Base-by-base conservation (phyloP, 352 stramenopile species). In the Phytopythium montanum region DNA sequence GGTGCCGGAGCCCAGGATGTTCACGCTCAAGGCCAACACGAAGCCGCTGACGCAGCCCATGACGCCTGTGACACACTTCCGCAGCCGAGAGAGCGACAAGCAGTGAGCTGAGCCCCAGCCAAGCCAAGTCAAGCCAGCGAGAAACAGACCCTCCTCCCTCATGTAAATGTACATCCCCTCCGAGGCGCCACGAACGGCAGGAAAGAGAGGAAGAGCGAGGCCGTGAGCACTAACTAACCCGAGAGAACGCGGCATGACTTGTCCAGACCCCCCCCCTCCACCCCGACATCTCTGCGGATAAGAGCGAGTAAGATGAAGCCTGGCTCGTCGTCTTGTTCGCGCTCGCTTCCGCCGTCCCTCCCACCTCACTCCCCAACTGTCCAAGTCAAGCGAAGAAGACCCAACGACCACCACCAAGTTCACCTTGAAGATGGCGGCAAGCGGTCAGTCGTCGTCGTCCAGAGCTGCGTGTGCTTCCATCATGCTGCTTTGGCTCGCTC, bases 21-120 rank as follows among this genome's bases (percentile, higher is more conserved):
- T 87, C 50, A 68, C 71, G 29, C 38, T 84, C 42, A 88, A 88
- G 58, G 62, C 51, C n/a, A 56, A 56, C 53, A 88, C 81, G 4
- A 72, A 90, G 33, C 80, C 79, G 1, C 45, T 52, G 13, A 52
- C 45, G 25, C 13, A 52, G 45, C 45, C 45, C 25, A 73, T 83
- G 50, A 90, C 76, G 41, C 79, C 80, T 12, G 57, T 72, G 54
- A 42, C 59, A 49, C 64, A 62, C 42, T 78, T 71, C 39, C 46
- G 44, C n/a, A 65, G 34, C 26, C 23, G 61, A 31, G 41, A 60
- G 19, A 21, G 52, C 56, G 12, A 34, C 28, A 41, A 61, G 39
- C 39, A 63, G 34, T 26, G 41, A 58, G 45, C n/a, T n/a, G 41
- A 58, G 45, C n/a, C 10, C 14, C 25, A 21, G 14, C 9, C 19